Evolutionary conservation across 257 asterid genomes (phyloP).

Genomic region (Agastache rugosa): DNA sequence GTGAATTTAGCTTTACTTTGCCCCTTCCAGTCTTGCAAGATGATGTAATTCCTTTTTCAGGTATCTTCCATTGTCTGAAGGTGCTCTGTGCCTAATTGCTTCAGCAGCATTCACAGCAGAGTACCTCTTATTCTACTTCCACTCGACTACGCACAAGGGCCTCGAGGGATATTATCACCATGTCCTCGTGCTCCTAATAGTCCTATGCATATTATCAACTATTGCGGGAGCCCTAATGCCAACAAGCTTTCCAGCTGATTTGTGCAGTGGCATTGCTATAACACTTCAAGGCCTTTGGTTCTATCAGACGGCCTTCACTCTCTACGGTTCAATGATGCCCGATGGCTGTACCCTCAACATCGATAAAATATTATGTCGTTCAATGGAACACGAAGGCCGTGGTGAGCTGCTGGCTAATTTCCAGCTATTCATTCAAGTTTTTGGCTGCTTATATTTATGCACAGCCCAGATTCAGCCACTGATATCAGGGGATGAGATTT

Average conservation of each 20-base stretch:
- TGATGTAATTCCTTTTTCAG: slow-evolving; percentile 44
- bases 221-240: slow-evolving; percentile 81
- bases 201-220: slow-evolving; percentile 71
- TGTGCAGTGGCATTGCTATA: slow-evolving; percentile 72
- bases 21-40: no score
- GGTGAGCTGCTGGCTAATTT: slow-evolving; percentile 84
- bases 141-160: slow-evolving; percentile 93
- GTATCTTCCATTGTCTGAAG: slow-evolving; percentile 77
- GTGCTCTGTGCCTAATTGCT: slow-evolving; percentile 72
- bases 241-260: slow-evolving; percentile 75
- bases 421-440: slow-evolving; percentile 67
- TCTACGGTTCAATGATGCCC: slow-evolving; percentile 97
- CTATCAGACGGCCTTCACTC: slow-evolving; percentile 96
- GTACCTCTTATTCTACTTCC: slow-evolving; percentile 84
- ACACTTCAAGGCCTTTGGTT: slow-evolving; percentile 99
- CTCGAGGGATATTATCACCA: slow-evolving; percentile 94
- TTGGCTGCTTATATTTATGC: slow-evolving; percentile 63
- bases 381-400: slow-evolving; percentile 57
- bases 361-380: slow-evolving; percentile 55
- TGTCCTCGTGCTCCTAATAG: slow-evolving; percentile 85
- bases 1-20: no score
- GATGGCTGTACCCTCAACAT: slow-evolving; percentile 66
- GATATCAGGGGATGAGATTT: slow-evolving; percentile 39
- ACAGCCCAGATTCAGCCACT: slow-evolving; percentile 44
- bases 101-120: slow-evolving; percentile 89